These are phyloP conservation scores for Phytophthora hibernalis DNA, from an alignment of 352 stramenopile genomes.

Conservation along the genomic window DNA sequence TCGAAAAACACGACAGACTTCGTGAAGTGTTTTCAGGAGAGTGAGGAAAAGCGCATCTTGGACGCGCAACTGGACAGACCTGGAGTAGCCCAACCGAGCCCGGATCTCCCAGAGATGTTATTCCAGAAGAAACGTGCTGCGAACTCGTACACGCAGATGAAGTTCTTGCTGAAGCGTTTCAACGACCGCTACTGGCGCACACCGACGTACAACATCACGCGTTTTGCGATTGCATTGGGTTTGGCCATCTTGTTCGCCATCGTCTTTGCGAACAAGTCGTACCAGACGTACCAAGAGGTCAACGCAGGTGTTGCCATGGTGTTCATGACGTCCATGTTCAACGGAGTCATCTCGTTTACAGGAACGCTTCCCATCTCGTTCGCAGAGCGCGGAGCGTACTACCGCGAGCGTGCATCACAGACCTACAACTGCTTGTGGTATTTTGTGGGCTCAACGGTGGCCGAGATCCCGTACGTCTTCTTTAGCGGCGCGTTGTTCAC, in stretches of 20 bases:
- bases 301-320: conserved; percentile 67
- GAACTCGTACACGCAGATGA: conserved; percentile 20
- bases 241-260: conserved; percentile 53
- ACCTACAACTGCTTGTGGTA: conserved; percentile 23
- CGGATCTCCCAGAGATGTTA: conserved; percentile 27
- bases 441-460: conserved; percentile 16
- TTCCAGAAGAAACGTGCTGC: conserved; percentile 41
- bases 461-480: conserved; percentile 15
- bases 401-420: conserved; percentile 17
- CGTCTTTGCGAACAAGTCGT: conserved; percentile 59
- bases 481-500: conserved; percentile 13
- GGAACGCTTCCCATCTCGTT: conserved; percentile 78
- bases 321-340: conserved; percentile 82
- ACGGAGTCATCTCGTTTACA: conserved; percentile 76
- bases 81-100: conserved; percentile 26
- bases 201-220: conserved; percentile 3
- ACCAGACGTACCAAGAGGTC: conserved; percentile 32
- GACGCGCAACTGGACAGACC: conserved; percentile 12
- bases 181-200: conserved; percentile 3
- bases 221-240: conserved; percentile 57
- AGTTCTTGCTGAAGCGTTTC: conserved; percentile 34
- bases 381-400: conserved; percentile 88
- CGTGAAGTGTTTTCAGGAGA: conserved; percentile 41
- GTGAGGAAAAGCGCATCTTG: conserved; percentile 19
- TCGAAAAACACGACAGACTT: conserved; percentile 37